Evolutionary conservation across 176 grass and related monocot species (phyloP), one percentile per base, ranked within the genome.

Genomic region (Dendrocalamus sinicus): DNA sequence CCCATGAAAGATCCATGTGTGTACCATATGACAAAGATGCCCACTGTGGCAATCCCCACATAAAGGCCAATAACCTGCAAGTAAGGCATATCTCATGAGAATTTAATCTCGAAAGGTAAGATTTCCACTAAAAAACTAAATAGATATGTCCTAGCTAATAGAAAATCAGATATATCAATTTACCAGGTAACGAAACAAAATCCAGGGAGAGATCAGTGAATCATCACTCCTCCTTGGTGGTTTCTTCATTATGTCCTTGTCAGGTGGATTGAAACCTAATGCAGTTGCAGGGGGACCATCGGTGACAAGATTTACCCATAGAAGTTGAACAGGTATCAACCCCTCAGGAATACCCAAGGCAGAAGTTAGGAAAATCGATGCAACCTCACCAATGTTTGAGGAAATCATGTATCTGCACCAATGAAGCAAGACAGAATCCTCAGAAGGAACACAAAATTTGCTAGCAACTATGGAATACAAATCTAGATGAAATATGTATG

Each of bases 211-310:
- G 26, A 99, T 99, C 46, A 99, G 86, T 32, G 96, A 94, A 79
- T 96, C 96, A 35, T 96, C 88, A 5, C 92, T 96, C 71, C 77
- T 95, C 58, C 96, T 85, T 50, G 96, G 96, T 12, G 92, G 96
- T 53, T 99, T 99, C 88, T 94, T 99, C 96, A 99, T 99, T 45
- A 99, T 99, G 85, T 96, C 96, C 71, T 95, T 96, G 64, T 99
- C 96, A 52, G 93, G 94, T 28, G 96, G 94, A 79, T 99, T 99
- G 90, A 99, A 99, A 79, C 96, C 93, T 81, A 99, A 85, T 46
- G 96, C 94, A 57, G 96, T 99, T 41, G 96, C 96, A 73, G 96
- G 96, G 30, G 96, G 96, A 0, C 96, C 96, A 80, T 96, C 96
- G 4, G 96, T 99, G 54, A 99, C 96, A 1, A 99, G 93, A 79